Base-by-base conservation (phyloP, 768 basidiomycete species). In the Candolleomyces efflorescens region DNA sequence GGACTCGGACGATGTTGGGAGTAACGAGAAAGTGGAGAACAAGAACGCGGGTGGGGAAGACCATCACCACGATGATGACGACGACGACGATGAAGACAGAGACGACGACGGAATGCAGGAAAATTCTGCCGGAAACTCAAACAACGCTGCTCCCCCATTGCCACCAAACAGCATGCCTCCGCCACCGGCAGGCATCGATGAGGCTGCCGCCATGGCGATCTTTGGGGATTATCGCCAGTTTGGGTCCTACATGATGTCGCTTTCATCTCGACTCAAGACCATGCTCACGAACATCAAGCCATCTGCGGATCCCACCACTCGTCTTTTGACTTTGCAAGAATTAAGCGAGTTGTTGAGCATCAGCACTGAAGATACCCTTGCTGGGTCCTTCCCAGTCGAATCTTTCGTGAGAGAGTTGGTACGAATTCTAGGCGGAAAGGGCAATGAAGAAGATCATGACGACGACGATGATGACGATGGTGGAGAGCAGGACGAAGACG, bases 291-390 rank as follows among this genome's bases (percentile, higher is more conserved):
- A 92, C 71, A 92, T 96, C 83, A 90, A 90, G 72, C 68, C 83
- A 22, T 85, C 87, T 26, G 89, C 92, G 32, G 91, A 91, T 68
- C 87, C 91, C 11, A 92, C 89, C 0, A 90, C 87, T 41, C 88
- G 94, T 49, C 83, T 98, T 26, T 75, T 93, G 45, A 94, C 95
- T 4, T 76, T 99, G 26, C 94, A 98, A 68, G 96, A 99, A 66
- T 82, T 97, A 53, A 94, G 92, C 74, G 96, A 98, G 69, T 72
- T 98, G 36, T 84, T 99, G 56, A 91, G 92, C 60, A 95, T 98
- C 74, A 93, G 92, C 71, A 98, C 94, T 2, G 96, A 98, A 73
- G 97, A 99, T 69, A 98, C 94, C 6, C 78, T 99, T 47, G 90
- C 92, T 9, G 94, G 94, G 43, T 95, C 91, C n/a, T 96, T 99